Evolutionary conservation across 1,284 basidiomycete species (phyloP), one percentile per base, ranked within the genome.

Genomic region (Ceratobasidium sp.): DNA sequence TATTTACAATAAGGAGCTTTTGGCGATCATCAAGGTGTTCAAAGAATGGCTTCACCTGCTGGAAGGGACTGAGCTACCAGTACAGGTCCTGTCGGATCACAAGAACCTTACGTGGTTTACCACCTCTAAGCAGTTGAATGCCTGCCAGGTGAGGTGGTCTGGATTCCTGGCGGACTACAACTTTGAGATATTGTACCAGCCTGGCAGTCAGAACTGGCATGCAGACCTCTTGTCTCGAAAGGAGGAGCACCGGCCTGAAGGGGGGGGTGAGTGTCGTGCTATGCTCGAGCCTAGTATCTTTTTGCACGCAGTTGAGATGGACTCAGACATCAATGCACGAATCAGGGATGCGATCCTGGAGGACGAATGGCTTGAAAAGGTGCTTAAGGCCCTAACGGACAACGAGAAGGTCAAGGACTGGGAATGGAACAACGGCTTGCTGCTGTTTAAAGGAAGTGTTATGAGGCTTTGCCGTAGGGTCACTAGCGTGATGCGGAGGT

Each of bases 1-100:
- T 19, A 79, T 80, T 49, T 79, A 81, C 77, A 83, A 89, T 76
- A 80, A 83, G 71, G 85, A 88, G 80, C 71, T 88, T 49, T 77
- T 87, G 0, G 83, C 83, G 0, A 83, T 87, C 16, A 81, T 86
- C 1, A 29, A 78, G 22, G 78, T 82, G 0, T 76, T 86, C 0
- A 74, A 81, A 31, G 77, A 81, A 59, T 88, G 84, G 85, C 54
- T 80, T 27, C 82, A 84, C 43, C 84, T 83, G 73, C 73, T 81
- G 14, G 77, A 80, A 65, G 84, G 83, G 16, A 54, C 77, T 0
- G 13, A n/a, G 3, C 39, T 80, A 0, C 56, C 74, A 0, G 74
- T 84, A 34, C 77, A 76, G 0, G 59, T 81, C 48, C 41, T 68
- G 58, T 75, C 77, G 1, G 80, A 81, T 69, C 80, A 81, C 68